phyloP scores from a whole-genome alignment of 495 filamentous ascomycete genomes.

The Hyaloscypha bicolor region DNA sequence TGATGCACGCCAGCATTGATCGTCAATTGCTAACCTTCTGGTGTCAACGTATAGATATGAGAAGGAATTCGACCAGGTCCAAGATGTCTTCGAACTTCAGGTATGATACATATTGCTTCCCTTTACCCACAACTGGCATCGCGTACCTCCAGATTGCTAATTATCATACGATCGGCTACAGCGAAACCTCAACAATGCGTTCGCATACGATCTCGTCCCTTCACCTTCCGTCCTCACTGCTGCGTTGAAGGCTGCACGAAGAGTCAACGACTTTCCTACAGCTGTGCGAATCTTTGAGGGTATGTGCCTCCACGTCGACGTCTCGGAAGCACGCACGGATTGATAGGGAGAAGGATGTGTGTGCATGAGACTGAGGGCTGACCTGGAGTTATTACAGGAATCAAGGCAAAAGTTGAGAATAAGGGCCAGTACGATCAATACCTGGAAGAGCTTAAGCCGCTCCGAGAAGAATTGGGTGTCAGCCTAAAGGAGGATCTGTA shows the following conservation, averaged over 20 bases:
- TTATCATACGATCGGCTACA: conserved; percentile 41
- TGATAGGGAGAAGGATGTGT: conserved; percentile 1
- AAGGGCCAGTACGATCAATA: conserved; percentile 97
- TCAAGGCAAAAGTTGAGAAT: conserved; percentile 99
- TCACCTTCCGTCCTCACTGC: conserved; percentile 89
- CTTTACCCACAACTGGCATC: conserved; percentile 1
- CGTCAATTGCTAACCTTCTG: conserved; percentile 31
- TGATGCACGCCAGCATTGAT: neutral
- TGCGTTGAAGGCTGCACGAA: conserved; percentile 85
- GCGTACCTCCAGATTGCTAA: conserved; percentile 23
- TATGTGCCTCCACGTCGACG: conserved; percentile 42
- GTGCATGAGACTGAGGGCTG: conserved; percentile 12
- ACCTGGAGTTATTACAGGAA: conserved; percentile 55
- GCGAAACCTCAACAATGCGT: conserved; percentile 99
- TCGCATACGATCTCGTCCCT: conserved; percentile 99
- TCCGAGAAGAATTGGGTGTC: conserved; percentile 93
- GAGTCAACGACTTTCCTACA: conserved; percentile 98
- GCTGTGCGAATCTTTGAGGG: conserved; percentile 98
- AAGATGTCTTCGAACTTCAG: conserved; percentile 99
- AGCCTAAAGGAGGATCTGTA: conserved; percentile 92
- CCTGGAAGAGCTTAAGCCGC: conserved; percentile 85
- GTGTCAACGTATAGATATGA: conserved; percentile 70
- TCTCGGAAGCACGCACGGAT: neutral
- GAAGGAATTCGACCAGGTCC: conserved; percentile 96
- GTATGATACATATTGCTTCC: conserved; percentile 53